phyloP scores from a whole-genome alignment of 2,329 filamentous ascomycete genomes.

The Massarina eburnea region DNA sequence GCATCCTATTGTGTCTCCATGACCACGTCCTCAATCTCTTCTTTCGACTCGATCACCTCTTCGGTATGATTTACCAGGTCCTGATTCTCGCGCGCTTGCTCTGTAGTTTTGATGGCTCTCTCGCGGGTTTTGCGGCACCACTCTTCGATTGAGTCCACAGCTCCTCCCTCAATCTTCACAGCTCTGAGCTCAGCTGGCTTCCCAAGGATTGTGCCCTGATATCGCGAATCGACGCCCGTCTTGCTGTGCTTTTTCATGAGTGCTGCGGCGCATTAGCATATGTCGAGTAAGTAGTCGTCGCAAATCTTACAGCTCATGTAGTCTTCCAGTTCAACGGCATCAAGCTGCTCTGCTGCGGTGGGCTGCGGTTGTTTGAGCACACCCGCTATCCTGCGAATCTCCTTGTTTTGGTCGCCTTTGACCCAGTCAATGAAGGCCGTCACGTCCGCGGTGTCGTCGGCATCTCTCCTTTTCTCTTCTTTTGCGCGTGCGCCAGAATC shows the following conservation, averaged over 20 bases:
- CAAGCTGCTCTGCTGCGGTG: conserved; percentile 51
- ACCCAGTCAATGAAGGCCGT: conserved; percentile 81
- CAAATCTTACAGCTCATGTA: conserved; percentile 47
- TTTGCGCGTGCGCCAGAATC: conserved; percentile 43
- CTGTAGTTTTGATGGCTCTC: conserved; percentile 25
- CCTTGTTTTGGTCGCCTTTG: conserved; percentile 69
- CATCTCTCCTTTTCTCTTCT: conserved; percentile 50
- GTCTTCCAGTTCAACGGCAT: conserved; percentile 48
- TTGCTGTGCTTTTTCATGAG: conserved; percentile 93
- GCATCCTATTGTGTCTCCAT: conserved; percentile 33
- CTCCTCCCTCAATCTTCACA: conserved; percentile 77
- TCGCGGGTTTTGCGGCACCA: conserved; percentile 55
- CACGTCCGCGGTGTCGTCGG: conserved; percentile 78
- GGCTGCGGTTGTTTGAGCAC: conserved; percentile 51
- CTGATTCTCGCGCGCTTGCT: conserved; percentile 25
- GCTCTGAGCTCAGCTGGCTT: conserved; percentile 69
- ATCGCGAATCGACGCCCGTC: conserved; percentile 82
- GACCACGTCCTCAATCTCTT: conserved; percentile 23
- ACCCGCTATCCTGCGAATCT: conserved; percentile 79
- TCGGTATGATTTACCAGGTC: conserved; percentile 17
- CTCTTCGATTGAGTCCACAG: conserved; percentile 65
- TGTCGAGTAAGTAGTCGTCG: not conserved
- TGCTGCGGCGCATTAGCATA: conserved; percentile 49
- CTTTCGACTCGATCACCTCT: conserved; percentile 15
- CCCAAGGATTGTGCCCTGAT: conserved; percentile 81